These are phyloP conservation scores for Exophiala xenobiotica DNA, from an alignment of 2,329 filamentous ascomycete genomes.

Conservation along the genomic window DNA sequence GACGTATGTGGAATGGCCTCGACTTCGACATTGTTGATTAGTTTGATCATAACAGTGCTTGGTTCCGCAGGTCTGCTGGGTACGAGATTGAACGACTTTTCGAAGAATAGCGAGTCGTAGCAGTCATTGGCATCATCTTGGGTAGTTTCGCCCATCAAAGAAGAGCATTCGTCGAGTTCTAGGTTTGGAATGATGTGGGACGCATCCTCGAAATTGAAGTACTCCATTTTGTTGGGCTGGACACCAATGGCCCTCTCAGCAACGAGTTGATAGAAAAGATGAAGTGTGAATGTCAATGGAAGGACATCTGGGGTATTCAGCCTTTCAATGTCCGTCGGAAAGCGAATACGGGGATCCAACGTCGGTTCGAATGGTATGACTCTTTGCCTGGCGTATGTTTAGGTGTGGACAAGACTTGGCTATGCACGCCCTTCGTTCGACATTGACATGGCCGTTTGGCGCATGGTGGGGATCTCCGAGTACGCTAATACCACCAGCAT, in stretches of 20 bases:
- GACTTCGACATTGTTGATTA: conserved; percentile 32
- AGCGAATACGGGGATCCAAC: conserved; percentile 14
- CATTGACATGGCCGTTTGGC: conserved; percentile 18
- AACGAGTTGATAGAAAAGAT: conserved; percentile 3
- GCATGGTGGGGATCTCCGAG: conserved; percentile 11
- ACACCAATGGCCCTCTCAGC: background rate
- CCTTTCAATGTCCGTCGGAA: conserved; percentile 18
- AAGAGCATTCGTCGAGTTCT: conserved; percentile 42
- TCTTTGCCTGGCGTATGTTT: conserved; percentile 12
- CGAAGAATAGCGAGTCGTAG: conserved; percentile 43
- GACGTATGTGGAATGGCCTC: conserved; percentile 29
- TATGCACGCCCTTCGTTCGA: conserved; percentile 26
- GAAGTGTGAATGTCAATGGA: conserved; percentile 1
- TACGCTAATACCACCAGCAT: conserved; percentile 2
- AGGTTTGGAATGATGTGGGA: conserved; percentile 39
- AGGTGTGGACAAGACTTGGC: conserved; percentile 2
- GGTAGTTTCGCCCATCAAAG: conserved; percentile 39
- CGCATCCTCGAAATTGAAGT: conserved; percentile 49
- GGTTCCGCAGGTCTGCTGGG: conserved; percentile 30
- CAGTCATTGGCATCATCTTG: conserved; percentile 40
- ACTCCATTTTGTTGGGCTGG: conserved; percentile 40
- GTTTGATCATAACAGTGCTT: conserved; percentile 29
- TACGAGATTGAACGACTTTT: conserved; percentile 44
- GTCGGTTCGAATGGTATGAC: conserved; percentile 20
- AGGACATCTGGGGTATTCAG: conserved; percentile 14